Conservation (phyloP, 495 filamentous ascomycete genomes). For the Penicillium silybi region DNA sequence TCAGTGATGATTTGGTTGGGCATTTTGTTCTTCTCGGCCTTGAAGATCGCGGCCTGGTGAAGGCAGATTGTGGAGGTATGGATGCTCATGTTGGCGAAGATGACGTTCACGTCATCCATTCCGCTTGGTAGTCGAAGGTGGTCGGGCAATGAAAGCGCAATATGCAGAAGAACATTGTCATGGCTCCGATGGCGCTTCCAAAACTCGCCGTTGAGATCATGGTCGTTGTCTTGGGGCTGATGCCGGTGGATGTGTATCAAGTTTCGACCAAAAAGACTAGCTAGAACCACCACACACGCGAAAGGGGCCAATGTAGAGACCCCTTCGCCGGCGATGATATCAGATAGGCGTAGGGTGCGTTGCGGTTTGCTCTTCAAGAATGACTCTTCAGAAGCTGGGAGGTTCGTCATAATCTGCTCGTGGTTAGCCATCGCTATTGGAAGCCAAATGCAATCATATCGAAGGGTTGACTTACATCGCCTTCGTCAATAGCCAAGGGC, state of each 20-base stretch:
- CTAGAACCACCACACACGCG: conserved; percentile 77
- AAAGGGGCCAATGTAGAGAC: conserved; percentile 70
- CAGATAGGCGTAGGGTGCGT: conserved; percentile 61
- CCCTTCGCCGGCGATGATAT: conserved; percentile 69
- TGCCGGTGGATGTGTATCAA: conserved; percentile 91
- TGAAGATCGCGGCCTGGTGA: conserved; percentile 97
- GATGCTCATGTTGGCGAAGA: conserved; percentile 95
- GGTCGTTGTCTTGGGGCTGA: conserved; percentile 72
- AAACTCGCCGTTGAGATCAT: conserved; percentile 90
- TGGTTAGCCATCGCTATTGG: conserved; percentile 12
- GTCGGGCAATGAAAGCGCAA: conserved; percentile 76
- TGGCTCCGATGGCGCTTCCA: conserved; percentile 90
- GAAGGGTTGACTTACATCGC: conserved; percentile 57
- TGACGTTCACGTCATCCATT: conserved; percentile 74
- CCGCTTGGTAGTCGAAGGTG: conserved; percentile 77
- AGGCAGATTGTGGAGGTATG: conserved; percentile 96
- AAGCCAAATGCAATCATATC: not conserved
- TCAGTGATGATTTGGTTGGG: conserved; percentile 74
- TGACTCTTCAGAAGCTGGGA: conserved; percentile 83
- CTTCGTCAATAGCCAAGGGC: conserved; percentile 92
- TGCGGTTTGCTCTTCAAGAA: conserved; percentile 76
- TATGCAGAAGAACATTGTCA: conserved; percentile 87
- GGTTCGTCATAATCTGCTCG: conserved; percentile 68
- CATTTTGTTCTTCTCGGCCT: conserved; percentile 85
- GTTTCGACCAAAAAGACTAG: conserved; percentile 90